Evolutionary conservation across 768 basidiomycete genomes (phyloP).

Genomic region (Russula sp.): DNA sequence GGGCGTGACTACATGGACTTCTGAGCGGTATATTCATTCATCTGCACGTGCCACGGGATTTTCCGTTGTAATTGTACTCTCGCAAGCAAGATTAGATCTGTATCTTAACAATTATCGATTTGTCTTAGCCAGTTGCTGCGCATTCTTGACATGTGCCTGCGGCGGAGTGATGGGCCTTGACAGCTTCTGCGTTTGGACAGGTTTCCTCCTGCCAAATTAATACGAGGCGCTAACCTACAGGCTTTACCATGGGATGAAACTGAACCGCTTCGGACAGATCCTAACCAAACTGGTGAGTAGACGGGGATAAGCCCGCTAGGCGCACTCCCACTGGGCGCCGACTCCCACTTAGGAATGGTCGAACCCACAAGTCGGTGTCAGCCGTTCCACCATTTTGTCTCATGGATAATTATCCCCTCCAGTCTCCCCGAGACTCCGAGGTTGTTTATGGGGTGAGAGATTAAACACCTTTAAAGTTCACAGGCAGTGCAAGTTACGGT

Average conservation of each 20-base stretch:
- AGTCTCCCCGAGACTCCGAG: background rate
- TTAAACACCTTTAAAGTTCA: background rate
- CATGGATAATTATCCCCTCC: background rate
- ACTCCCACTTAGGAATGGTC: background rate
- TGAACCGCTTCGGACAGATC: too few relatives aligned
- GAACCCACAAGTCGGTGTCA: background rate
- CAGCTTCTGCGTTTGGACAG: too few relatives aligned
- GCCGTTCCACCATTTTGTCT: background rate
- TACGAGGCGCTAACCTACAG: too few relatives aligned
- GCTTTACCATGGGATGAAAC: too few relatives aligned
- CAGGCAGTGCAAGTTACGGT: background rate
- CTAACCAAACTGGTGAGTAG: too few relatives aligned
- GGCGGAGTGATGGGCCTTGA: constrained; percentile 1
- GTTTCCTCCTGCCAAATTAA: background rate
- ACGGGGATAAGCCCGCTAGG: background rate
- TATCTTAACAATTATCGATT: background rate
- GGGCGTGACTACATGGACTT: constrained; percentile 27
- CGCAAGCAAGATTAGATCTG: constrained; percentile 4
- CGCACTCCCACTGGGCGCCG: background rate
- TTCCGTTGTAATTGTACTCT: constrained; percentile 12
- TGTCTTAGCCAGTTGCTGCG: background rate
- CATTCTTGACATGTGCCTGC: background rate
- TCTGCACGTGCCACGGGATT: background rate
- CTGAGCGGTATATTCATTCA: background rate
- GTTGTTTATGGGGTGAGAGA: background rate